phyloP scores from a whole-genome alignment of 2,329 filamentous ascomycete species.

The Periconia sp. region DNA sequence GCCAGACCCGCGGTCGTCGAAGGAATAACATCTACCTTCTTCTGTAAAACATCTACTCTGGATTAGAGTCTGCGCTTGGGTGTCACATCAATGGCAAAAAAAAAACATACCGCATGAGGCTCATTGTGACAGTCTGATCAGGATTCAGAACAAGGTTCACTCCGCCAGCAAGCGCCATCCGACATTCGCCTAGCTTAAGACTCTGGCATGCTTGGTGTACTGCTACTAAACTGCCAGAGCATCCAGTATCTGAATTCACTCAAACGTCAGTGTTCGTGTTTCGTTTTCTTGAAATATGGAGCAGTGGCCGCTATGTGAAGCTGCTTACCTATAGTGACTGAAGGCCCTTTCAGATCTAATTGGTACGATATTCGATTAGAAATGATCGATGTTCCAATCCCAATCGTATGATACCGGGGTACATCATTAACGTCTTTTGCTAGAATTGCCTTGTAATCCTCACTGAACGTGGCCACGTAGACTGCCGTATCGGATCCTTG shows the following conservation, averaged over 20 bases:
- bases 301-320: too few relatives aligned
- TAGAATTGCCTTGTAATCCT: conserved; percentile 6
- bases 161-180: conserved; percentile 13
- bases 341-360: conserved; percentile 17
- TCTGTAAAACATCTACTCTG: conserved; percentile 30
- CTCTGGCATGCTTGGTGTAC: conserved; percentile 14
- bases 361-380: conserved; percentile 17
- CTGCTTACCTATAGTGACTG: conserved; percentile 7
- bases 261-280: too few relatives aligned
- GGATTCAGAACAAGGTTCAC: too few relatives aligned
- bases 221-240: conserved; percentile 14
- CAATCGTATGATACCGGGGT: not conserved
- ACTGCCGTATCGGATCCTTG: conserved; percentile 1
- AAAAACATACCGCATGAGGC: not conserved
- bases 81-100: not conserved
- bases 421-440: not conserved
- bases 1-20: conserved; percentile 60
- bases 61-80: conserved; percentile 16
- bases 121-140: not conserved
- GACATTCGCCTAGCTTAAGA: not conserved
- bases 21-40: conserved; percentile 32
- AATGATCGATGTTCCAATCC: conserved; percentile 3
- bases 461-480: conserved; percentile 7
- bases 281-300: too few relatives aligned
- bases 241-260: conserved; percentile 12